Conservation (phyloP, 2,329 filamentous ascomycete genomes). For the Colletotrichum sp. region DNA sequence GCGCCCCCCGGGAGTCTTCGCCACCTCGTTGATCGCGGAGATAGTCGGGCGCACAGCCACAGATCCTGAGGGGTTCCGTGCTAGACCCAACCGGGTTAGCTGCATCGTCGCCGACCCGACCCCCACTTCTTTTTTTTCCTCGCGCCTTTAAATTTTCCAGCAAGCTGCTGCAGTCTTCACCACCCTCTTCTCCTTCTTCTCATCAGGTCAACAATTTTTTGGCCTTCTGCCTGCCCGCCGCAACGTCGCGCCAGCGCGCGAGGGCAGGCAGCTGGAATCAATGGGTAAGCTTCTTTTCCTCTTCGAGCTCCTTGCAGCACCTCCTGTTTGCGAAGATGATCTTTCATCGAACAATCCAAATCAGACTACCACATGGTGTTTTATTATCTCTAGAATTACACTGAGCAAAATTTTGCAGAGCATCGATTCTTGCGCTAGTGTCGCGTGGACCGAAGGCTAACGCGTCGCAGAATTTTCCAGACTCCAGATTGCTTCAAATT, state of each 20-base stretch:
- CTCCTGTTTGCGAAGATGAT: conserved; percentile 42
- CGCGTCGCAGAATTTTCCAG: not conserved
- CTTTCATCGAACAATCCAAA: conserved; percentile 64
- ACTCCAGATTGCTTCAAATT: conserved; percentile 43
- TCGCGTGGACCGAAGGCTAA: not conserved
- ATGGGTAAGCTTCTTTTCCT: conserved; percentile 9
- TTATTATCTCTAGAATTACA: conserved; percentile 55
- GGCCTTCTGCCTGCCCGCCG: not conserved
- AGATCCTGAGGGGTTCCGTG: conserved; percentile 20
- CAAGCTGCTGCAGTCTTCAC: conserved; percentile 27
- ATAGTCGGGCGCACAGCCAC: conserved; percentile 39
- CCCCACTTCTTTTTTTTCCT: conserved; percentile 13
- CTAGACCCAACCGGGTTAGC: conserved; percentile 28
- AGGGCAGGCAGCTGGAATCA: not conserved
- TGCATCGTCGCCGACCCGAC: not conserved
- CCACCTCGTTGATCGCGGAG: conserved; percentile 24
- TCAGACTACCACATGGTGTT: conserved; percentile 63
- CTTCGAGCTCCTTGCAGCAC: not conserved
- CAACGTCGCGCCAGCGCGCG: not conserved
- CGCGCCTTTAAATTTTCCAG: conserved; percentile 20
- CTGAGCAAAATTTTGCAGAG: conserved; percentile 53
- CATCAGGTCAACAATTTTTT: conserved; percentile 21
- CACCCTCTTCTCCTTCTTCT: conserved; percentile 24
- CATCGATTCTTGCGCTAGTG: not conserved
- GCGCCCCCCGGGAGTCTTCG: conserved; percentile 24